Evolutionary conservation across 352 stramenopile species (phyloP).

Genomic region (Chrysophaeum taylorii): DNA sequence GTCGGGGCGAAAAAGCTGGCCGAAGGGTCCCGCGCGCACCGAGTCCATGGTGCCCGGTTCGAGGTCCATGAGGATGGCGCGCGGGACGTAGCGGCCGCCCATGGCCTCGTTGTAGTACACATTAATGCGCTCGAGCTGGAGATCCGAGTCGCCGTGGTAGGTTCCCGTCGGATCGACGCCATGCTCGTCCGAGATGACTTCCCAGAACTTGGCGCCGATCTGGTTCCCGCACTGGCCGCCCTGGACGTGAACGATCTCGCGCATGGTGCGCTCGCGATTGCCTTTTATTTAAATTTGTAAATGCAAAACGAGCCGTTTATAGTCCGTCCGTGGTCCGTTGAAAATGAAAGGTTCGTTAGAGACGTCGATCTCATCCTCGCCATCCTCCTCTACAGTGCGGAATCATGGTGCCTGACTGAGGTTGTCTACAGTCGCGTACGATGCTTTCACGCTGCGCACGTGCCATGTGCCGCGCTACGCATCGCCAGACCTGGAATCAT

Average conservation of each 20-base stretch:
- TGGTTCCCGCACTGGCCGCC: conserved; percentile 96
- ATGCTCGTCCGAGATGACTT: conserved; percentile 83
- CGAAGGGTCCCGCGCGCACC: conserved; percentile 84
- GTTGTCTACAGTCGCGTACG: no score
- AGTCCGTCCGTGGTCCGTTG: no score
- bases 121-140: conserved; percentile 91
- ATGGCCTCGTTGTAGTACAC: conserved; percentile 99
- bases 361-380: no score
- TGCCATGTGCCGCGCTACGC: no score
- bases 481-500: no score
- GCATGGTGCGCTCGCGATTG: no score
- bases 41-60: conserved; percentile 98
- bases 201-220: conserved; percentile 95
- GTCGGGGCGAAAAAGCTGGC: conserved; percentile 93
- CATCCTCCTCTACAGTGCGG: no score
- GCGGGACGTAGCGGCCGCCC: conserved; percentile 88
- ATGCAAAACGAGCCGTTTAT: no score
- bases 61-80: conserved; percentile 95
- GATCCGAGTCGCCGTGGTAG: conserved; percentile 65
- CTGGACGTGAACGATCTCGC: conserved; percentile 96
- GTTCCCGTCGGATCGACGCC: conserved; percentile 11
- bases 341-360: no score
- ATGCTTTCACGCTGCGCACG: no score
- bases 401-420: no score
- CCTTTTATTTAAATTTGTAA: no score